Base-by-base conservation (phyloP, 2,329 filamentous ascomycete species). In the Arthrobotrys musiformis region DNA sequence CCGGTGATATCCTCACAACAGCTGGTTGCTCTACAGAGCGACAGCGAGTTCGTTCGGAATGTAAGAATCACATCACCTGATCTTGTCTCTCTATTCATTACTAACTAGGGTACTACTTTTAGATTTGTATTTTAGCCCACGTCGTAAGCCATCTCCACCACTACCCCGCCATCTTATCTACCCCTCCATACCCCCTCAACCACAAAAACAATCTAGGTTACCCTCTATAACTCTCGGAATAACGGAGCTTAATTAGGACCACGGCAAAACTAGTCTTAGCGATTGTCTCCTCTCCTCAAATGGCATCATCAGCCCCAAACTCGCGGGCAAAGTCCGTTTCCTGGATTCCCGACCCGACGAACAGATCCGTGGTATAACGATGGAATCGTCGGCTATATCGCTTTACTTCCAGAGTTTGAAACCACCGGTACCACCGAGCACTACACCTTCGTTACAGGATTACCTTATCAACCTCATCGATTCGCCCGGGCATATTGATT, bases 311-410 rank as follows among this genome's bases (percentile, higher is more conserved):
- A 98, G 95, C 30, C 93, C 94, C 69, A 98, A 98, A 83, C 88
- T 98, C 82, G 95, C 95, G 70, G 95, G 95, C 83, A 98, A 98
- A 87, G 96, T 99, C 84, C 91, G 95, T 80, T 99, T 98, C 82
- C 90, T 99, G 74, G 95, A 99, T 85, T 98, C 95, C 22, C 88
- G 95, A 48, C 94, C 94, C 0, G 95, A 99, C 84, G 95, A 99
- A 84, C 95, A 99, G 85, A 88, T 92, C 15, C 91, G 95, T 79
- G 95, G 95, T 70, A 99, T 99, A 82, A 99, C 95, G n/a, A 99
- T 99, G 95, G 95, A 99, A 84, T 98, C 95, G 0, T 98, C 94
- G 4, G 95, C 95, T 78, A 99, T 99, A 79, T 98, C 95, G 0
- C 87, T 99, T 35, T 96, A 92, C 84, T 99, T 99, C 83, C 96